Evolutionary conservation across 257 asterid genomes (phyloP), one percentile per base, ranked within the genome.

Genomic region (Cinchona pubescens): DNA sequence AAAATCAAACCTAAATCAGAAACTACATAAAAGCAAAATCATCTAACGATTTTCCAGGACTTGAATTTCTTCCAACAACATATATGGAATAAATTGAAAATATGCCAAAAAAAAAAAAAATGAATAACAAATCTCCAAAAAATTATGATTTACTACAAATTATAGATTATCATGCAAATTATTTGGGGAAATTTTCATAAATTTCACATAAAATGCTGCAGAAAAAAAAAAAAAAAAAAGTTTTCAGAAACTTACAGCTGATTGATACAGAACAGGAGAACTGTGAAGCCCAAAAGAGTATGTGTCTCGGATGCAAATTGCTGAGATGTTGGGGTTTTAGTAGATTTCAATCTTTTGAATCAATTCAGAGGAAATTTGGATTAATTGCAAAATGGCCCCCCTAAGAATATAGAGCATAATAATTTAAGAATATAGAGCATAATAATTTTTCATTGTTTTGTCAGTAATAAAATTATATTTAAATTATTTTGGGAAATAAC

Each of bases 1-100:
- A 59, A 59, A 59, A 25, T 25, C 29, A 69, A 69, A 67, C 73
- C 73, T 69, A 48, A 27, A 25, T 59, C n/a, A 59, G 16, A 15
- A 40, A 4, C 45, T 40, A 40, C 45, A 40, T 40, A 40, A 40
- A 40, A 40, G 45, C 45, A n/a, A n/a, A n/a, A n/a, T n/a, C n/a
- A n/a, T n/a, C n/a, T n/a, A n/a, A n/a, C n/a, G n/a, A n/a, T n/a
- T n/a, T 10, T 40, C 45, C 10, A 40, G 45, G 0, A 10, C 45
- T 40, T 40, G 45, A 2, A 40, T 40, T 40, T 40, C 45, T 40
- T 40, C 45, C 45, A 40, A 40, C 8, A 40, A 40, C 45, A 40
- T 4, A 51, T 51, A 51, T 18, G 25, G 23, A 10, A 19, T 51
- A 16, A 19, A 18, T 19, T 19, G 5, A 3, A 51, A 51, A 5